These are phyloP conservation scores for Phanerodontia chrysosporium DNA, from an alignment of 768 basidiomycete genomes.

Conservation along the genomic window DNA sequence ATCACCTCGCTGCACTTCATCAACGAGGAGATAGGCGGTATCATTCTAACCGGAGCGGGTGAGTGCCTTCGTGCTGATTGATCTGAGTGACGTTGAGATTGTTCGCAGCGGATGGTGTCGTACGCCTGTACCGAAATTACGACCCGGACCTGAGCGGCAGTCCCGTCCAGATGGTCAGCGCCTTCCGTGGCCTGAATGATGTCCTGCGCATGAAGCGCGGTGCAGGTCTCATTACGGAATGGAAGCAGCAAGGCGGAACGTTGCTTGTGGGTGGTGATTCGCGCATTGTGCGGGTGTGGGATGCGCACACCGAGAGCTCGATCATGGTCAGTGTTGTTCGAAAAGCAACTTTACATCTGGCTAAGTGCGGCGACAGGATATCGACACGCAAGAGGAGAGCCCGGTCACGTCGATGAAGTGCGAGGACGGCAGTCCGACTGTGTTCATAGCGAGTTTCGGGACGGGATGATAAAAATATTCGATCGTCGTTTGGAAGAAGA, in stretches of 20 bases:
- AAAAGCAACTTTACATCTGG: neutral
- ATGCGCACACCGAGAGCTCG: constrained; percentile 84
- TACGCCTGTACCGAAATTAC: constrained; percentile 91
- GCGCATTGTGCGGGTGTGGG: constrained; percentile 87
- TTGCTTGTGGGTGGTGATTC: constrained; percentile 92
- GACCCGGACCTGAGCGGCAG: constrained; percentile 67
- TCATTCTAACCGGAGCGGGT: constrained; percentile 87
- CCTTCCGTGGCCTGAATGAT: constrained; percentile 86
- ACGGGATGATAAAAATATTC: constrained; percentile 85
- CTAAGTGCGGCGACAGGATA: constrained; percentile 49
- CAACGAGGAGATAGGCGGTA: constrained; percentile 92
- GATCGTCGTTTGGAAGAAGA: constrained; percentile 86
- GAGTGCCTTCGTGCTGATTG: constrained; percentile 21
- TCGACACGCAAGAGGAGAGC: constrained; percentile 86
- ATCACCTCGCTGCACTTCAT: constrained; percentile 90
- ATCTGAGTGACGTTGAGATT: neutral
- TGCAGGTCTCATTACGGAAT: constrained; percentile 83
- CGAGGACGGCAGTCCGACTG: constrained; percentile 64
- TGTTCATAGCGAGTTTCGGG: constrained; percentile 87
- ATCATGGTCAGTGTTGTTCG: constrained; percentile 52
- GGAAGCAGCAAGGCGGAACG: constrained; percentile 86
- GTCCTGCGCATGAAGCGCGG: constrained; percentile 71
- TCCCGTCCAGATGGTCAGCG: constrained; percentile 86
- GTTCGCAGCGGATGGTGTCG: constrained; percentile 76
- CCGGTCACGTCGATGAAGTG: constrained; percentile 83